Evolutionary conservation across 345 rosid genomes (phyloP).

Genomic region (Balakata baccata): DNA sequence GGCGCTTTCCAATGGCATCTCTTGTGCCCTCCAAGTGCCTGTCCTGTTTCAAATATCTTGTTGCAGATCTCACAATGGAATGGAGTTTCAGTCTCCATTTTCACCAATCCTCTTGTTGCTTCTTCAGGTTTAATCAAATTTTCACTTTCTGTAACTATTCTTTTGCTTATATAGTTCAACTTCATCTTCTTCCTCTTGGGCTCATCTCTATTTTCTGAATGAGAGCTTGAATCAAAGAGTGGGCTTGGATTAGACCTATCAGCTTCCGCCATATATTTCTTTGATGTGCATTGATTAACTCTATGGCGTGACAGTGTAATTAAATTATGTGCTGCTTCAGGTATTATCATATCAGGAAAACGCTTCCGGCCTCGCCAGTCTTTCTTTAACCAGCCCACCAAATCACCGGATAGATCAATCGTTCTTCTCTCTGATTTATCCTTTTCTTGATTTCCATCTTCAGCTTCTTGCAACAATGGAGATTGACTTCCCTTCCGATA

Average conservation of each 20-base stretch:
- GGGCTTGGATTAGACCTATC: too few species aligned
- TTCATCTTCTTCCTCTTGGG: too few species aligned
- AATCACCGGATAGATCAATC: neutral
- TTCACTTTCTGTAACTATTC: too few species aligned
- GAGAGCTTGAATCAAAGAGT: too few species aligned
- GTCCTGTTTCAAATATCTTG: neutral
- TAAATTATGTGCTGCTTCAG: neutral
- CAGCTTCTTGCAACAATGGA: neutral
- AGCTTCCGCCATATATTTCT: too few species aligned
- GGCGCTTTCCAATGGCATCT: neutral
- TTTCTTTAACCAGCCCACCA: neutral
- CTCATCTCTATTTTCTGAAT: too few species aligned
- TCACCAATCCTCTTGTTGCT: neutral
- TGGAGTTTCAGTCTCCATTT: neutral
- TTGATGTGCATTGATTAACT: neutral
- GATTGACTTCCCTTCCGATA: neutral
- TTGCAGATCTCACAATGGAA: neutral
- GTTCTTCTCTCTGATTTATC: neutral
- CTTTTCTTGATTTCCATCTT: neutral
- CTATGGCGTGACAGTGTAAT: neutral
- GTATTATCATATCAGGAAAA: neutral
- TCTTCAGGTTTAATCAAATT: too few species aligned
- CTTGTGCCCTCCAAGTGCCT: neutral
- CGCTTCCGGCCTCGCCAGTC: neutral
- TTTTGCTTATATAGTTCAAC: too few species aligned